phyloP scores from a whole-genome alignment of 23 red algal genomes.

The Cyanidiococcus yangmingshanensis region DNA sequence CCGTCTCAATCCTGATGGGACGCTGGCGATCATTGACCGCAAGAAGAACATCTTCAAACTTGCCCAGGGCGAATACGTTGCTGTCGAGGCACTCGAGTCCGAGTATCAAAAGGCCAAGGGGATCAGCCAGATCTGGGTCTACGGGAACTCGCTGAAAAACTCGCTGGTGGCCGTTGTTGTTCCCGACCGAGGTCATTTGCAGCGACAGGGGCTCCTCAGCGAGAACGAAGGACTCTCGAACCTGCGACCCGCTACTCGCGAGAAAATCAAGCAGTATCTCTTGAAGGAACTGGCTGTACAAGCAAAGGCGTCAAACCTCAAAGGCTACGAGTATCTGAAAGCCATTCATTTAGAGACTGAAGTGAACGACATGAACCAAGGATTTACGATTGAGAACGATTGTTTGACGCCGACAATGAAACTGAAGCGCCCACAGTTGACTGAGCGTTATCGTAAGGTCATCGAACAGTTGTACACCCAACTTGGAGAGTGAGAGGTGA shows the following conservation, averaged over 20 bases:
- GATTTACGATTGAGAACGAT: slow-evolving; percentile 80
- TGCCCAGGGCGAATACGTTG: slow-evolving; percentile 88
- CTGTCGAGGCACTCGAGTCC: slow-evolving; percentile 63
- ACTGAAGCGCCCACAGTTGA: slow-evolving; percentile 73
- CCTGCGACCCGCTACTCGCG: not conserved
- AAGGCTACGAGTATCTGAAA: slow-evolving; percentile 70
- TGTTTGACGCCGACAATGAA: slow-evolving; percentile 88
- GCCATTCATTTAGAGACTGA: slow-evolving; percentile 67
- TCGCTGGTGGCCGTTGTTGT: slow-evolving; percentile 68
- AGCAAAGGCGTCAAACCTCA: slow-evolving; percentile 35
- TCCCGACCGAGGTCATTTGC: slow-evolving; percentile 22
- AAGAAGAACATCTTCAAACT: slow-evolving; percentile 99
- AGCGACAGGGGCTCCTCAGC: not conserved
- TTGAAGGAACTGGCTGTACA: slow-evolving; percentile 33
- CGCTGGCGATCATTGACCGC: slow-evolving; percentile 80
- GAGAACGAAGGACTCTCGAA: not conserved
- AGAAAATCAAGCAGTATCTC: not conserved
- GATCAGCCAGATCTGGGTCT: slow-evolving; percentile 80
- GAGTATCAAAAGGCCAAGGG: slow-evolving; percentile 66
- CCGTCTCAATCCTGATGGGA: slow-evolving; percentile 43
- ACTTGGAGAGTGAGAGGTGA: slow-evolving; percentile 9
- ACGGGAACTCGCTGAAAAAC: slow-evolving; percentile 61
- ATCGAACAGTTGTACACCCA: slow-evolving; percentile 63
- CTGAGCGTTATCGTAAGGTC: slow-evolving; percentile 36
- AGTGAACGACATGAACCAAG: slow-evolving; percentile 66